These are phyloP conservation scores for Moelleriella libera DNA, from an alignment of 2,329 filamentous ascomycete species.

Conservation along the genomic window DNA sequence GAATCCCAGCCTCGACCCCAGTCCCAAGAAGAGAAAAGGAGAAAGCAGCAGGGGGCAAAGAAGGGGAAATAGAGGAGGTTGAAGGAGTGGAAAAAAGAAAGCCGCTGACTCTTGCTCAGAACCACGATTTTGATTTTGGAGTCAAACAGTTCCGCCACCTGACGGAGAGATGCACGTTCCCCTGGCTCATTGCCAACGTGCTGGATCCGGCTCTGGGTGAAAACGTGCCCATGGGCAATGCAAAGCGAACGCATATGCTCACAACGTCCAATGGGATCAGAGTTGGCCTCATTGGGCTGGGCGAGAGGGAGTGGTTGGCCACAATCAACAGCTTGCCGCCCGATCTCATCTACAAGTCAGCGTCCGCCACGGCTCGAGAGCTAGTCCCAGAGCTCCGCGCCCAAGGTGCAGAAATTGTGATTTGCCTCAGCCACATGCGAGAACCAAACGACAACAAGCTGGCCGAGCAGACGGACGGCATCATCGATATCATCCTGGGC, in stretches of 20 bases:
- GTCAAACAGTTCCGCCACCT: conserved; percentile 67
- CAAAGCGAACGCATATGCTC: conserved; percentile 60
- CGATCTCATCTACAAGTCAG: conserved; percentile 68
- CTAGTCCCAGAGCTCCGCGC: conserved; percentile 59
- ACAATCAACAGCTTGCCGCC: conserved; percentile 81
- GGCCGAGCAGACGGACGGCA: conserved; percentile 55
- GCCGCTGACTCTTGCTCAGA: conserved; percentile 30
- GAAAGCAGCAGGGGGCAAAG: not conserved
- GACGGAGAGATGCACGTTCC: conserved; percentile 62
- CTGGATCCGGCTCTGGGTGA: conserved; percentile 71
- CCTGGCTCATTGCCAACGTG: conserved; percentile 83
- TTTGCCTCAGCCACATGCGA: conserved; percentile 73
- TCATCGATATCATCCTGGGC: conserved; percentile 75
- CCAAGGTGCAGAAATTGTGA: conserved; percentile 68
- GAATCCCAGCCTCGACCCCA: too few species aligned
- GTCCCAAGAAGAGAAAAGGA: not conserved
- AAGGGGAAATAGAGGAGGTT: not conserved
- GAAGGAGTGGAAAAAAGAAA: not conserved
- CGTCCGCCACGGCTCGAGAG: conserved; percentile 59
- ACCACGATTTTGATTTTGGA: conserved; percentile 89
- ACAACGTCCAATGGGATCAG: conserved; percentile 74
- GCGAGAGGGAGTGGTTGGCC: conserved; percentile 77
- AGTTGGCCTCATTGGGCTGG: conserved; percentile 72
- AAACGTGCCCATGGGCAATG: conserved; percentile 60
- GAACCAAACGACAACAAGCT: conserved; percentile 86